Percentiles rank a stretch among this genome's conserved stretches.
phyloP scores from a whole-genome alignment of 139 green algal genomes.

The Tetraselmis chui region DNA sequence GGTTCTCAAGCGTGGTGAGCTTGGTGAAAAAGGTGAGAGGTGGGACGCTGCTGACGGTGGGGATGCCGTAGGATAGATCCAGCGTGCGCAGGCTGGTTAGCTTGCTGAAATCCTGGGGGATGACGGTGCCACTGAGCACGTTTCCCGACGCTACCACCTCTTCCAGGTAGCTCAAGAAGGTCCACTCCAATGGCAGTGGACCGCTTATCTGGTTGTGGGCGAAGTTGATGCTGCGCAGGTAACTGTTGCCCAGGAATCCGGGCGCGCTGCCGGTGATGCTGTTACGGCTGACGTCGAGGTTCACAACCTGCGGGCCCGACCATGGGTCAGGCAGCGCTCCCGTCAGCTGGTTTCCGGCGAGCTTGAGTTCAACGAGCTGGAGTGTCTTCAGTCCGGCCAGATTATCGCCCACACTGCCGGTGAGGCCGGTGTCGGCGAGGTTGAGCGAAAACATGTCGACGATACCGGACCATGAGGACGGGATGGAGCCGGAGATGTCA shows the following conservation, averaged over 20 bases:
- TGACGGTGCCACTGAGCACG: background rate
- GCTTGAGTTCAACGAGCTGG: background rate
- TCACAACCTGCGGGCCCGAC: background rate
- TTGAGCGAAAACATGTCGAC: background rate
- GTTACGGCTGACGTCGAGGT: background rate
- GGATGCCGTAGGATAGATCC: background rate
- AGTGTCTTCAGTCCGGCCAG: background rate
- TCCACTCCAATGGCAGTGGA: background rate
- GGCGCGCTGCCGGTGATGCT: background rate
- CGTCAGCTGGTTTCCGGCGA: background rate
- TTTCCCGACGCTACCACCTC: background rate
- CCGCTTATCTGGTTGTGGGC: background rate
- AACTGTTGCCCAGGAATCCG: background rate
- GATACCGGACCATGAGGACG: background rate
- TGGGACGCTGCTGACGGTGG: background rate
- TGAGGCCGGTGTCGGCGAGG: background rate
- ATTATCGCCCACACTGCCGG: background rate
- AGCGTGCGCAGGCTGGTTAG: background rate
- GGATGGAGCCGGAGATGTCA: background rate
- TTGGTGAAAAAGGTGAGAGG: background rate
- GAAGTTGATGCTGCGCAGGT: background rate
- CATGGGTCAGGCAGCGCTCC: background rate
- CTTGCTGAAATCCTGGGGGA: background rate
- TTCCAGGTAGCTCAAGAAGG: background rate
- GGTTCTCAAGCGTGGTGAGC: background rate